A percentile compares a stretch with the other conserved stretches of the same genome.
Conservation (phyloP, 179 eudicot species). For the Kewa caespitosa region DNA sequence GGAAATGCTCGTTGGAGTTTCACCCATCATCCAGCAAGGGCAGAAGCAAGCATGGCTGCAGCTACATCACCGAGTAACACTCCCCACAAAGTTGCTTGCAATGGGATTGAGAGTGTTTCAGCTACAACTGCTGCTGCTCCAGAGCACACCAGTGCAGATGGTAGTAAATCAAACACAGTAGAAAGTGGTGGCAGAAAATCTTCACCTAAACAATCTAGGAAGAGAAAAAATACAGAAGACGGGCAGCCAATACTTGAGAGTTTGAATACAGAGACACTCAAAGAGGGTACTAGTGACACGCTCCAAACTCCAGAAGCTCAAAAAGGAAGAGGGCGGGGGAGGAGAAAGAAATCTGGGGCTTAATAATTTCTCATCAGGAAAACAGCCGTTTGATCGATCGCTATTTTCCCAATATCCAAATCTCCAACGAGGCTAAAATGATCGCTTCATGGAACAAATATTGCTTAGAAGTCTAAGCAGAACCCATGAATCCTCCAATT, state of each 20-base stretch:
- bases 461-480: background rate
- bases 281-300: slow-evolving; percentile 21
- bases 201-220: slow-evolving; percentile 29
- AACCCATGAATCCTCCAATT: background rate
- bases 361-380: background rate
- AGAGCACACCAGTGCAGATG: background rate
- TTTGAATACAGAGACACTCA: slow-evolving; percentile 11
- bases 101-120: slow-evolving; percentile 22
- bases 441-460: background rate
- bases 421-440: background rate
- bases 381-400: background rate
- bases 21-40: slow-evolving; percentile 53
- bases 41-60: slow-evolving; percentile 35
- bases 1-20: slow-evolving; percentile 83
- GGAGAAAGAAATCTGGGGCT: slow-evolving; percentile 29
- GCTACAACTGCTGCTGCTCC: slow-evolving; percentile 19
- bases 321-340: slow-evolving; percentile 28
- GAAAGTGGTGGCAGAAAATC: slow-evolving; percentile 19
- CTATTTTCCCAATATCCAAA: background rate
- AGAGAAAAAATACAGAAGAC: slow-evolving; percentile 28
- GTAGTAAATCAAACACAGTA: slow-evolving; percentile 15
- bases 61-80: slow-evolving; percentile 25
- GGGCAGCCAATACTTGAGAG: slow-evolving; percentile 22
- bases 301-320: slow-evolving; percentile 20
- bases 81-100: slow-evolving; percentile 16